Conservation (phyloP, 306 rosid genomes). For the Malus orientalis region DNA sequence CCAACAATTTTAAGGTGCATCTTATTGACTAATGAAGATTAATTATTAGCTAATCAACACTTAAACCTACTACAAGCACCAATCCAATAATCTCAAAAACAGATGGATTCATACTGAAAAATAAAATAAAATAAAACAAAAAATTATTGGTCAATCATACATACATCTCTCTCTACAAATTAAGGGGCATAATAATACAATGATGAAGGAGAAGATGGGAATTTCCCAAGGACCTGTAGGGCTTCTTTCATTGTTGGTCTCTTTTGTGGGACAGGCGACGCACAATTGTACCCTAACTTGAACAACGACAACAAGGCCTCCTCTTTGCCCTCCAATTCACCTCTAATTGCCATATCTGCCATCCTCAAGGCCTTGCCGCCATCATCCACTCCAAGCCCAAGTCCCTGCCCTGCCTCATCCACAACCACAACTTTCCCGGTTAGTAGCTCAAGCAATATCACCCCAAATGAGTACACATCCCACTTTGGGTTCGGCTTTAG, state of each 20-base stretch:
- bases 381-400: conserved; percentile 52
- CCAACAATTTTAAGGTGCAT: not conserved
- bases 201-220: conserved; percentile 41
- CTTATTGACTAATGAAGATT: not conserved
- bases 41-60: not conserved
- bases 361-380: conserved; percentile 54
- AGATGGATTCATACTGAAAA: not conserved
- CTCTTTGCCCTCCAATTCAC: conserved; percentile 82
- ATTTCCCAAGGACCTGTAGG: conserved; percentile 65
- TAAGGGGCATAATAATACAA: conserved; percentile 33
- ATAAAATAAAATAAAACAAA: not conserved
- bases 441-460: conserved; percentile 65
- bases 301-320: conserved; percentile 59
- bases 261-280: conserved; percentile 61
- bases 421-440: conserved; percentile 72
- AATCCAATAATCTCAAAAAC: not conserved
- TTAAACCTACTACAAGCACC: not conserved
- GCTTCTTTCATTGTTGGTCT: conserved; percentile 93
- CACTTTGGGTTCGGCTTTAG: conserved; percentile 78
- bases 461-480: conserved; percentile 92
- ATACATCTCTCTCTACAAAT: conserved; percentile 54
- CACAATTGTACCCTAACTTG: conserved; percentile 79
- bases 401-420: conserved; percentile 70
- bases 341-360: conserved; percentile 72
- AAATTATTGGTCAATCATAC: conserved; percentile 32